phyloP scores from a whole-genome alignment of 441 rosid genomes.

The Jatropha podagrica region DNA sequence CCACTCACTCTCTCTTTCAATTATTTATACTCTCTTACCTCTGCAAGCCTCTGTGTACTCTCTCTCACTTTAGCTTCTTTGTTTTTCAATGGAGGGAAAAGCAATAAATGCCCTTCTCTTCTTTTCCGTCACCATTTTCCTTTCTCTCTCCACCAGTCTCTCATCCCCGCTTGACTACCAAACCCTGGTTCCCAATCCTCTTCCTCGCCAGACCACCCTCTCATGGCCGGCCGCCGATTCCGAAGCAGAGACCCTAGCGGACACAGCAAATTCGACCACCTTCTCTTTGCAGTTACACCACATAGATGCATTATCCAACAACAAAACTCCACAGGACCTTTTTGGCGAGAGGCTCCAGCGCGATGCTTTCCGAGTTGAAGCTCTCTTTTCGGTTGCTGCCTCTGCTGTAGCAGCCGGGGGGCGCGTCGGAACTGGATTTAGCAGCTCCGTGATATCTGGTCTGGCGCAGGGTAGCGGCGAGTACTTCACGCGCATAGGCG shows the following conservation, averaged over 20 bases:
- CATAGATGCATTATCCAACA: slow-evolving; percentile 56
- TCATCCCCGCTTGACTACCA: slow-evolving; percentile 35
- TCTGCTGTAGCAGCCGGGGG: slow-evolving; percentile 31
- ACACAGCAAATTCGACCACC: slow-evolving; percentile 21
- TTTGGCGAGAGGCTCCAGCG: slow-evolving; percentile 61
- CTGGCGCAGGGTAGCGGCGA: slow-evolving; percentile 90
- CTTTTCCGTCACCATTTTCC: slow-evolving; percentile 32
- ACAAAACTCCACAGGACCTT: slow-evolving; percentile 47
- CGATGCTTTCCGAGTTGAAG: slow-evolving; percentile 51
- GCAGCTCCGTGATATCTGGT: slow-evolving; percentile 80
- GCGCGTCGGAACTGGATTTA: slow-evolving; percentile 41
- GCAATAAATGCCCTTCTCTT: slow-evolving; percentile 20
- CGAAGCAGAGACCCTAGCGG: neutral
- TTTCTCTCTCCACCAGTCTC: slow-evolving; percentile 23
- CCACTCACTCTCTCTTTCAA: neutral
- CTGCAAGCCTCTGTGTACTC: neutral
- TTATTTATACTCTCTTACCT: slow-evolving; percentile 23
- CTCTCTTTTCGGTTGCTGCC: slow-evolving; percentile 40
- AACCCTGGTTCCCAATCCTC: slow-evolving; percentile 45
- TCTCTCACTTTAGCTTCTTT: neutral
- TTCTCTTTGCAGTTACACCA: slow-evolving; percentile 56
- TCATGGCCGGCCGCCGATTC: slow-evolving; percentile 42
- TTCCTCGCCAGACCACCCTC: slow-evolving; percentile 42
- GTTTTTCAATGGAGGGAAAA: slow-evolving; percentile 39
- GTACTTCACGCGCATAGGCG: slow-evolving; percentile 87